These are phyloP conservation scores for Gryganskiella cystojenkinii DNA, from an alignment of 192 early-diverging fungal genomes.

Conservation along the genomic window DNA sequence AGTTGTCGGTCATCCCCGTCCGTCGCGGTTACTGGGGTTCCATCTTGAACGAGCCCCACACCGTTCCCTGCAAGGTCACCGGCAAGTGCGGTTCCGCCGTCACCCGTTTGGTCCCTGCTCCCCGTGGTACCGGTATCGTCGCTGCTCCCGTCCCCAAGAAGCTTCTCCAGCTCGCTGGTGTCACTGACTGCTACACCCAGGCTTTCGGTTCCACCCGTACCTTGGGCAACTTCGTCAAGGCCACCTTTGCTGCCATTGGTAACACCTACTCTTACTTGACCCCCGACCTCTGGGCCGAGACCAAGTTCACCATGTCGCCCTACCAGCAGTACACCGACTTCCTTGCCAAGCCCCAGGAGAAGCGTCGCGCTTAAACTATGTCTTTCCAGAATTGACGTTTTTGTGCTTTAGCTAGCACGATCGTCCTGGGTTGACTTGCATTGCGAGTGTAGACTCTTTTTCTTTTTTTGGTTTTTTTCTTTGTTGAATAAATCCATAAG, in stretches of 20 bases:
- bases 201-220: slow-evolving; percentile 97
- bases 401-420: slow-evolving; percentile 1
- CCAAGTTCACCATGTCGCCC: slow-evolving; percentile 86
- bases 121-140: slow-evolving; percentile 99
- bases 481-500: slow-evolving; percentile 13
- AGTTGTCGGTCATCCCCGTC: slow-evolving; percentile 97
- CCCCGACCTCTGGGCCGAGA: slow-evolving; percentile 96
- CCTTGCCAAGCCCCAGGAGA: slow-evolving; percentile 65
- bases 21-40: slow-evolving; percentile 99
- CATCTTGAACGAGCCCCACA: slow-evolving; percentile 96
- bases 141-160: slow-evolving; percentile 98
- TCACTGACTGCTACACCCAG: slow-evolving; percentile 97
- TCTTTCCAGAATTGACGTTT: slow-evolving; percentile 6
- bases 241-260: slow-evolving; percentile 95
- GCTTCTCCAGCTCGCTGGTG: slow-evolving; percentile 96
- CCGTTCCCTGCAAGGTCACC: slow-evolving; percentile 97
- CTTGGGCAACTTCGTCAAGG: slow-evolving; percentile 99
- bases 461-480: slow-evolving; percentile 22
- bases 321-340: slow-evolving; percentile 92
- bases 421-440: too few species aligned
- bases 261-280: slow-evolving; percentile 98
- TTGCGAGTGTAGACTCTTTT: slow-evolving; percentile 13
- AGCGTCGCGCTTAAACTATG: slow-evolving; percentile 51
- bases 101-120: slow-evolving; percentile 95
- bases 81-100: slow-evolving; percentile 95